Evolutionary conservation across 2,329 filamentous ascomycete genomes (phyloP).

Genomic region (Parascedosporium putredinis): DNA sequence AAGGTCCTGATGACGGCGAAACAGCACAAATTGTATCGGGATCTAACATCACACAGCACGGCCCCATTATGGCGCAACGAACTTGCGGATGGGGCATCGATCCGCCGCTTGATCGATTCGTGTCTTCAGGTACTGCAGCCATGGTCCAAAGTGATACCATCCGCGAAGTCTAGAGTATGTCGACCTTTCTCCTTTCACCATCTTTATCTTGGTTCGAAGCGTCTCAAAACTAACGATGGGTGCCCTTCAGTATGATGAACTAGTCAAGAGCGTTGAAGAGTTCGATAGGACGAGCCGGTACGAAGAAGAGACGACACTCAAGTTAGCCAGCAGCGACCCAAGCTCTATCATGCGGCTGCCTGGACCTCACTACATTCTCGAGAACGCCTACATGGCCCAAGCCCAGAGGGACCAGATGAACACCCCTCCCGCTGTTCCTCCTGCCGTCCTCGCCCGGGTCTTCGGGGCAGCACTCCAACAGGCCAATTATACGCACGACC

Average conservation of each 20-base stretch:
- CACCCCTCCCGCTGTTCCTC: neutral
- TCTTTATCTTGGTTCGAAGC: no score
- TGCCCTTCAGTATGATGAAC: conserved; percentile 12
- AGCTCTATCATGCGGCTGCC: neutral
- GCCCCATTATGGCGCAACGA: conserved; percentile 25
- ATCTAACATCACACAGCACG: conserved; percentile 24
- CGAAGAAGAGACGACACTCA: conserved; percentile 4
- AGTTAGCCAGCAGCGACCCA: neutral
- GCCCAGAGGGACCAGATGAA: neutral
- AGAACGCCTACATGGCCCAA: conserved; percentile 2
- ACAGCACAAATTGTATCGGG: conserved; percentile 23
- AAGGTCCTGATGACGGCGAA: conserved; percentile 24
- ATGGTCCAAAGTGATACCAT: conserved; percentile 17
- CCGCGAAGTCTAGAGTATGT: conserved; percentile 12
- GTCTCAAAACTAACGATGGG: no score
- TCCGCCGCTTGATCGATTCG: conserved; percentile 22
- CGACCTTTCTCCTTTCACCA: neutral
- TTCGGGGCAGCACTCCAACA: neutral
- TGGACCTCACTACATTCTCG: conserved; percentile 7
- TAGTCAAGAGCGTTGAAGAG: conserved; percentile 10
- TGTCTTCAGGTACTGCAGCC: conserved; percentile 24
- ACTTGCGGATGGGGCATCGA: conserved; percentile 20
- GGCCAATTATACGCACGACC: conserved; percentile 6
- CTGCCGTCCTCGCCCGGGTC: neutral
- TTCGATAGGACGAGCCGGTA: conserved; percentile 10